A percentile compares a stretch with the other conserved stretches of the same genome.
Evolutionary conservation across 441 rosid genomes (phyloP).

Genomic region (Croton laevigatus): DNA sequence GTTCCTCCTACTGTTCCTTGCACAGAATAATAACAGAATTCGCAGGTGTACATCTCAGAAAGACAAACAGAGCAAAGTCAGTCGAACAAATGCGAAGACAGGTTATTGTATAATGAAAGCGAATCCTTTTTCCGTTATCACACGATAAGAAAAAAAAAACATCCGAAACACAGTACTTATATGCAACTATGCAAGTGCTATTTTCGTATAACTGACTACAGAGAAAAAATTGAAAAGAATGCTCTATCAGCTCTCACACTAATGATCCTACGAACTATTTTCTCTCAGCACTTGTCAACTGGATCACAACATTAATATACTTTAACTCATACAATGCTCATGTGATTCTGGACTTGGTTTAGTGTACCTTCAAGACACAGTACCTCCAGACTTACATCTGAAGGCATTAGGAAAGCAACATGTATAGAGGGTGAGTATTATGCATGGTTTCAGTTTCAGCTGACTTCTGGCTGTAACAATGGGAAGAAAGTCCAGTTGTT

Average conservation of each 20-base stretch:
- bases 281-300: slow-evolving; percentile 16
- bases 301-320: slow-evolving; percentile 15
- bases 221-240: slow-evolving; percentile 32
- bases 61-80: not conserved
- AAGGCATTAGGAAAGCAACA: slow-evolving; percentile 18
- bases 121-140: slow-evolving; percentile 18
- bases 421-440: slow-evolving; percentile 3
- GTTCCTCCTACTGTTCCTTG: not conserved
- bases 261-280: slow-evolving; percentile 27
- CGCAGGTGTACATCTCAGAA: not conserved
- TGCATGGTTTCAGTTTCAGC: slow-evolving; percentile 39
- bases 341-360: slow-evolving; percentile 16
- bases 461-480: slow-evolving; percentile 72
- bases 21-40: not conserved
- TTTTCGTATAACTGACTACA: slow-evolving; percentile 25
- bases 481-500: slow-evolving; percentile 90
- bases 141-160: slow-evolving; percentile 22
- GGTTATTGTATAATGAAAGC: not conserved
- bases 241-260: slow-evolving; percentile 28
- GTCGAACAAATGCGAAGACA: not conserved
- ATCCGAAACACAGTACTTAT: slow-evolving; percentile 22
- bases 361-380: slow-evolving; percentile 13
- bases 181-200: slow-evolving; percentile 23
- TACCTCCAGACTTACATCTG: slow-evolving; percentile 33
- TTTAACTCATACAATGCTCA: slow-evolving; percentile 14